Conservation (phyloP, 139 green algal genomes). For the Chlorella sp. region DNA sequence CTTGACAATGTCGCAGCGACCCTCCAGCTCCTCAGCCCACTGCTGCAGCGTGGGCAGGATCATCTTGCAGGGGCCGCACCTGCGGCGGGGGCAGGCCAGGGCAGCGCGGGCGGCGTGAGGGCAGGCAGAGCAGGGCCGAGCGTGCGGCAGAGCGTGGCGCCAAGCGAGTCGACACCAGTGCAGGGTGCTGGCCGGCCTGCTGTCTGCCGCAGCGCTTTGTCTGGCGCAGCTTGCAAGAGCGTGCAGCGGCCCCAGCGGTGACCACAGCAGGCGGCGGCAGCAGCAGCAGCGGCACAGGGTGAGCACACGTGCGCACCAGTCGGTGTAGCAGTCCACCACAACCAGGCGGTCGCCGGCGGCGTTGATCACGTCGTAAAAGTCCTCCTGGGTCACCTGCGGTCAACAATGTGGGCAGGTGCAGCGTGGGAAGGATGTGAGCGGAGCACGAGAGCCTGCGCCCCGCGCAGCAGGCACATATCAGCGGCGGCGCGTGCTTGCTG, state of each 20-base stretch:
- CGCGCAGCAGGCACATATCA: no score
- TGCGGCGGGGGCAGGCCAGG: not conserved
- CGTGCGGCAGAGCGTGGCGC: no score
- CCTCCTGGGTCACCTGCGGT: not conserved
- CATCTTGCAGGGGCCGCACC: conserved; percentile 83
- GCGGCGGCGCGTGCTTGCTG: no score
- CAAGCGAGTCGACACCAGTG: no score
- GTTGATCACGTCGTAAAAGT: conserved; percentile 32
- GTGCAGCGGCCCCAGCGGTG: no score
- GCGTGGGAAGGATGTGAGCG: no score
- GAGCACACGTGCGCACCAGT: conserved; percentile 43
- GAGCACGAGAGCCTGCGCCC: no score
- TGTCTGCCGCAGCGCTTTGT: no score
- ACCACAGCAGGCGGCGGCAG: not conserved
- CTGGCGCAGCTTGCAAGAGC: no score
- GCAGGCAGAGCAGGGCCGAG: no score
- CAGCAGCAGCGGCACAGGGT: not conserved
- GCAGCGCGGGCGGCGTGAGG: not conserved
- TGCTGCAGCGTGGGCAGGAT: conserved; percentile 81
- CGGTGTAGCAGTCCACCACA: conserved; percentile 80
- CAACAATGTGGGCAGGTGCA: no score
- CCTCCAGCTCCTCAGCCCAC: conserved; percentile 53
- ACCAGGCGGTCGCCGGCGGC: conserved; percentile 58
- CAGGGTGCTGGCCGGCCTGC: no score
- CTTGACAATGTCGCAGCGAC: conserved; percentile 73